Percentiles rank a stretch among this genome's conserved stretches.
Evolutionary conservation across 2,329 filamentous ascomycete genomes (phyloP).

Genomic region (Fusarium praegraminearum): DNA sequence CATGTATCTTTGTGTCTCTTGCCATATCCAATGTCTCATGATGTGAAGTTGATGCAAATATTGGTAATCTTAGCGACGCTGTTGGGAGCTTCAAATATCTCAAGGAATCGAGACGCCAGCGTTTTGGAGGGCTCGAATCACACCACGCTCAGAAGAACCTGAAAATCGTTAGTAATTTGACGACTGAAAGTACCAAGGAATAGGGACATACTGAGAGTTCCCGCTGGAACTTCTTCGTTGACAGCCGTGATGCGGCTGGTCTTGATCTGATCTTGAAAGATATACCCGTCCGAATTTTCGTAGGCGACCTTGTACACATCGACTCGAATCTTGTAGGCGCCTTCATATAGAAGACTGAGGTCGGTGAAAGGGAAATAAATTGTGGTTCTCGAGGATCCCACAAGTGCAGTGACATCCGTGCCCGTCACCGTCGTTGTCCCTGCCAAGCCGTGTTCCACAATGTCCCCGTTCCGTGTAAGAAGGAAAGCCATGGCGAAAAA

Average conservation of each 20-base stretch:
- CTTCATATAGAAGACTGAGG: constrained; percentile 40
- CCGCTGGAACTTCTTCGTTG: constrained; percentile 10
- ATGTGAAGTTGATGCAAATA: neutral
- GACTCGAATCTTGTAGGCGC: constrained; percentile 46
- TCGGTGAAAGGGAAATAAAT: constrained; percentile 47
- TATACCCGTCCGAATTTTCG: constrained; percentile 21
- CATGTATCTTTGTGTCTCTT: neutral
- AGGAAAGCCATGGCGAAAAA: constrained; percentile 49
- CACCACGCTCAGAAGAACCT: constrained; percentile 20
- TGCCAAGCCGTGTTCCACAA: constrained; percentile 39
- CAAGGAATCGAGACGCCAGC: constrained; percentile 10
- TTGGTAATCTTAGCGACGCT: too few relatives aligned
- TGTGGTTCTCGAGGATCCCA: constrained; percentile 11
- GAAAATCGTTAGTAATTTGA: rapidly evolving
- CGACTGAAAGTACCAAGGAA: neutral
- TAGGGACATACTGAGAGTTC: constrained; percentile 14
- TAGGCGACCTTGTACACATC: constrained; percentile 46
- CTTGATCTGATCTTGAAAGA: constrained; percentile 32
- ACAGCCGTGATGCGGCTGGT: constrained; percentile 32
- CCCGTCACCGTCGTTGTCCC: constrained; percentile 39
- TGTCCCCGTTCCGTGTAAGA: constrained; percentile 28
- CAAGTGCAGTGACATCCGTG: constrained; percentile 12
- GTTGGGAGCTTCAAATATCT: neutral
- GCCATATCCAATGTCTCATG: neutral
- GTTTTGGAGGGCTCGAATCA: constrained; percentile 9